phyloP scores from a whole-genome alignment of 768 basidiomycete genomes.

The Xerocomellus amylosporus region DNA sequence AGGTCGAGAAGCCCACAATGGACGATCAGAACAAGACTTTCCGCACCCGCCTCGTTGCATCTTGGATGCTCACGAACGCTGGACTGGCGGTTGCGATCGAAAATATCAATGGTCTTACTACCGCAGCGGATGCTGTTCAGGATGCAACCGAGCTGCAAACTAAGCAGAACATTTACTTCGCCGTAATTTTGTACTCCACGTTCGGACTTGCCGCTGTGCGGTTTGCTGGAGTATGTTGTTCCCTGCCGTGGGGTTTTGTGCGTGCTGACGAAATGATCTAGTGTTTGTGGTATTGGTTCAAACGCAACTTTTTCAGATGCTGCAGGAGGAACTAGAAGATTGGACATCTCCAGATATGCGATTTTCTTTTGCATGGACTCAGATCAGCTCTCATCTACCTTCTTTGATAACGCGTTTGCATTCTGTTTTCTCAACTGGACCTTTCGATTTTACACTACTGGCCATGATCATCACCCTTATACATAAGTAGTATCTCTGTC shows the following conservation, averaged over 20 bases:
- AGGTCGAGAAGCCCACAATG: slow-evolving; percentile 72
- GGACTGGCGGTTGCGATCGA: slow-evolving; percentile 70
- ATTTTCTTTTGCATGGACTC: slow-evolving; percentile 25
- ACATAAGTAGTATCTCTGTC: slow-evolving; percentile 23
- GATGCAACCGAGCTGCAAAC: slow-evolving; percentile 42
- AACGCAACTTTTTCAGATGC: slow-evolving; percentile 76
- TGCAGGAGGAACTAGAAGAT: slow-evolving; percentile 65
- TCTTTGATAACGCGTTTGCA: slow-evolving; percentile 26
- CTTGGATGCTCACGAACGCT: slow-evolving; percentile 79
- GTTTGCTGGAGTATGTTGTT: slow-evolving; percentile 65
- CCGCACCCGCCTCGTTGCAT: slow-evolving; percentile 81
- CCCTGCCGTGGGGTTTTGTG: not conserved
- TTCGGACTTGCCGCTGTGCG: slow-evolving; percentile 70
- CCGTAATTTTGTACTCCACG: slow-evolving; percentile 76
- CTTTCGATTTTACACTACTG: slow-evolving; percentile 24
- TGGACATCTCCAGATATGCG: slow-evolving; percentile 11
- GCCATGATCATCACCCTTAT: slow-evolving; percentile 13
- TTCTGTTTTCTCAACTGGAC: slow-evolving; percentile 20
- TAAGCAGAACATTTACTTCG: slow-evolving; percentile 68
- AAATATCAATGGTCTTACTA: slow-evolving; percentile 64
- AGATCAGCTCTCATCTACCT: slow-evolving; percentile 31
- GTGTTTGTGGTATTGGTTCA: slow-evolving; percentile 84
- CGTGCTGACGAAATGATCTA: slow-evolving; percentile 28
- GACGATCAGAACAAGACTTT: slow-evolving; percentile 92
- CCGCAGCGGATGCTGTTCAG: slow-evolving; percentile 32